These are phyloP conservation scores for Trichoderma virens DNA, from an alignment of 495 filamentous ascomycete species.

Conservation along the genomic window DNA sequence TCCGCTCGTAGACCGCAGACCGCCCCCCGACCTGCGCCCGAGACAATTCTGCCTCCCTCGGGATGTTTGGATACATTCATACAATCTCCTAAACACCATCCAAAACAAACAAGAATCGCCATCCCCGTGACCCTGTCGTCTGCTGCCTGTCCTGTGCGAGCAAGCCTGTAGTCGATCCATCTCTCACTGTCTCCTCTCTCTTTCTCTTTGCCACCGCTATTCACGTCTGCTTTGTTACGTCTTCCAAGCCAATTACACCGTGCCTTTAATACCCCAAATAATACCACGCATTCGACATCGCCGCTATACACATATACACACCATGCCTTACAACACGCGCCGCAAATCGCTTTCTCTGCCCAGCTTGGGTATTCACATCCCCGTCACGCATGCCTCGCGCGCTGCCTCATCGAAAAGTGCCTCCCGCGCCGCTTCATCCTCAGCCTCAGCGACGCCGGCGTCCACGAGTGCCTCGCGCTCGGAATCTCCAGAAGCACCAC, in stretches of 20 bases:
- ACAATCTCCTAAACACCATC: not conserved
- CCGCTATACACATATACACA: too few species aligned
- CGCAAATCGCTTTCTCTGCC: conserved; percentile 93
- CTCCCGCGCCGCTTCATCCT: conserved; percentile 54
- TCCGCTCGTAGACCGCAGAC: conserved; percentile 9
- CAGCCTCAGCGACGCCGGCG: conserved; percentile 40
- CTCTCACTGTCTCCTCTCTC: not conserved
- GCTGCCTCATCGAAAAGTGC: conserved; percentile 19
- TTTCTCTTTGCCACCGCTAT: not conserved
- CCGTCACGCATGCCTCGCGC: conserved; percentile 59
- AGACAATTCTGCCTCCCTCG: conserved; percentile 5
- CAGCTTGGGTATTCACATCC: conserved; percentile 87
- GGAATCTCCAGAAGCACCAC: conserved; percentile 45
- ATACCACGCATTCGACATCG: not conserved
- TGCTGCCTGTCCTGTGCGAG: not conserved
- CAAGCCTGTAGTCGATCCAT: conserved; percentile 6
- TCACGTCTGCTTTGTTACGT: not conserved
- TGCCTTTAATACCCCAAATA: not conserved
- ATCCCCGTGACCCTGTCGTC: not conserved
- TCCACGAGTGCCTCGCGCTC: conserved; percentile 25
- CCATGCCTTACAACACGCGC: conserved; percentile 95
- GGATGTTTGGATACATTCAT: not conserved
- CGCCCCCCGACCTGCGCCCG: conserved; percentile 8
- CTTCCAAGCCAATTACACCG: conserved; percentile 8
- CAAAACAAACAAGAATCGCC: not conserved